These are phyloP conservation scores for Claviceps quebecensis DNA, from an alignment of 2,329 filamentous ascomycete species.

Conservation along the genomic window DNA sequence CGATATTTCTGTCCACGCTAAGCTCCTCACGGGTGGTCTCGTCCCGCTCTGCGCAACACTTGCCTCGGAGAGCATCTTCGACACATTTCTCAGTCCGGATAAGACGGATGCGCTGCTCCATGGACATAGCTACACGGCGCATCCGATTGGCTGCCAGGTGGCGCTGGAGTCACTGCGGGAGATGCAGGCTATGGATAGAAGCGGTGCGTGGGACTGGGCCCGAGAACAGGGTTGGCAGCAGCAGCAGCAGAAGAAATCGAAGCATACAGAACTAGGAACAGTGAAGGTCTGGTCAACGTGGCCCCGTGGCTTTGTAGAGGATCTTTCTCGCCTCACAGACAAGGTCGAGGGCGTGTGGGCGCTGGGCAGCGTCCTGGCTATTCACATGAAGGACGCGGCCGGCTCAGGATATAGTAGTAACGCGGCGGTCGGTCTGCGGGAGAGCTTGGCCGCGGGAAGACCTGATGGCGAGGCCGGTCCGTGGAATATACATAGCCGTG, in stretches of 20 bases:
- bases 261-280: neutral
- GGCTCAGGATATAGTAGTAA: slow-evolving; percentile 33
- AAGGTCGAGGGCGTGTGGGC: slow-evolving; percentile 55
- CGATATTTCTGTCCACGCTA: slow-evolving; percentile 70
- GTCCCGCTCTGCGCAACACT: slow-evolving; percentile 65
- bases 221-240: slow-evolving; percentile 28
- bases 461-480: slow-evolving; percentile 12
- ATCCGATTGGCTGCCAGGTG: slow-evolving; percentile 68
- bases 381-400: slow-evolving; percentile 33
- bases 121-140: slow-evolving; percentile 77
- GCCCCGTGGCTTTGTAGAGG: slow-evolving; percentile 44
- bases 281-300: slow-evolving; percentile 52
- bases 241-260: neutral
- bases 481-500: slow-evolving; percentile 39
- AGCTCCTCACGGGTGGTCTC: slow-evolving; percentile 68
- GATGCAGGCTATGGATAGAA: slow-evolving; percentile 43
- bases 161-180: slow-evolving; percentile 51
- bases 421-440: slow-evolving; percentile 29
- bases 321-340: slow-evolving; percentile 38
- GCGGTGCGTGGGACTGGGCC: slow-evolving; percentile 42
- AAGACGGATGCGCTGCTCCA: slow-evolving; percentile 72
- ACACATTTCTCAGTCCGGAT: slow-evolving; percentile 54
- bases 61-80: slow-evolving; percentile 60
- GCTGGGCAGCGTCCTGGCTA: slow-evolving; percentile 59
- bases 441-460: slow-evolving; percentile 15